Percentiles rank a stretch among this genome's conserved stretches.
Conservation (phyloP, 2,329 filamentous ascomycete species). For the Aspergillus calidoustus region DNA sequence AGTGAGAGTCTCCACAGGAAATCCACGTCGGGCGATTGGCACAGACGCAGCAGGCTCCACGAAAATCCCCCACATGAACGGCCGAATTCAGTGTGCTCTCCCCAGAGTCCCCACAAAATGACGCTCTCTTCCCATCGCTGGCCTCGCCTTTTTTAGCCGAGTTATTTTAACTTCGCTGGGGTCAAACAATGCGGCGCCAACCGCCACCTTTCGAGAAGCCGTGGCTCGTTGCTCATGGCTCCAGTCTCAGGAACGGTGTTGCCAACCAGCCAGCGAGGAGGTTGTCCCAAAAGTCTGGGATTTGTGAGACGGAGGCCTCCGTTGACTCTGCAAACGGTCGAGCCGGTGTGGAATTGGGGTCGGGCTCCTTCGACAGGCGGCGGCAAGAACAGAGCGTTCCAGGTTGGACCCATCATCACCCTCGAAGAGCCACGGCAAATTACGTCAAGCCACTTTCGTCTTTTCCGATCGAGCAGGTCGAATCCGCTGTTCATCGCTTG, state of each 20-base stretch:
- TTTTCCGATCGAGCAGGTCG: neutral
- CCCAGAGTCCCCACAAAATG: conserved; percentile 28
- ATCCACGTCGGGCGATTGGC: conserved; percentile 21
- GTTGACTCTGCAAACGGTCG: neutral
- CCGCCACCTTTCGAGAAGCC: conserved; percentile 21
- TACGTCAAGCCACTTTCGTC: neutral
- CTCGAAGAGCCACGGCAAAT: conserved; percentile 2
- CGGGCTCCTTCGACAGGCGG: neutral
- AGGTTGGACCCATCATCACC: neutral
- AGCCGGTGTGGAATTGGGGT: neutral
- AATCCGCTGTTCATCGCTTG: neutral
- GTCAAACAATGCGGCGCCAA: conserved; percentile 23
- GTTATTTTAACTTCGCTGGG: conserved; percentile 16
- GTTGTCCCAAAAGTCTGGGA: neutral
- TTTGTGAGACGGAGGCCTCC: neutral
- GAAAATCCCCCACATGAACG: conserved; percentile 30
- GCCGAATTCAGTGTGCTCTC: conserved; percentile 18
- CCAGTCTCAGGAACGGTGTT: conserved; percentile 8
- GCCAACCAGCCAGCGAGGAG: conserved; percentile 8
- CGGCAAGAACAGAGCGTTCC: neutral
- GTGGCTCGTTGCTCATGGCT: conserved; percentile 5
- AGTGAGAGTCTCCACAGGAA: conserved; percentile 7
- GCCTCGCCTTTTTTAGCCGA: conserved; percentile 11
- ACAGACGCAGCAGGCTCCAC: conserved; percentile 19
- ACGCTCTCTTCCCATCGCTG: conserved; percentile 7